Percentiles rank a stretch among this genome's conserved stretches.
Conservation (phyloP, 2,329 filamentous ascomycete genomes). For the Diaporthe ilicicola region DNA sequence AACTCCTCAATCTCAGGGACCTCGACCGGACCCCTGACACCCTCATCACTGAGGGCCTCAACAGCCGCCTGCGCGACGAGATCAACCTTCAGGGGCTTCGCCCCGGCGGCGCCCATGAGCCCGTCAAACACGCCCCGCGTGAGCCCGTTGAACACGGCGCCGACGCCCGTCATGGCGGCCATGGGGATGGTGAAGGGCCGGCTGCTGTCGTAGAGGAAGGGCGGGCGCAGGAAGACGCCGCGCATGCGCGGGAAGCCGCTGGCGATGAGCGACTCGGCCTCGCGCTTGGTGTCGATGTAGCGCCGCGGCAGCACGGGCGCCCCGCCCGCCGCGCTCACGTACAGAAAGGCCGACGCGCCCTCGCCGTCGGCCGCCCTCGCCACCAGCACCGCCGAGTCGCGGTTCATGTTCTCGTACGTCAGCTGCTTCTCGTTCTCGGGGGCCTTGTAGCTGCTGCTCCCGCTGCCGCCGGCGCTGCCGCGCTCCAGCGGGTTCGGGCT, state of each 20-base stretch:
- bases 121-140: slow-evolving; percentile 79
- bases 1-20: slow-evolving; percentile 82
- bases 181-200: slow-evolving; percentile 85
- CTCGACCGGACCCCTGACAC: slow-evolving; percentile 78
- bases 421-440: slow-evolving; percentile 77
- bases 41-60: slow-evolving; percentile 81
- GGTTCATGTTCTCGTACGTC: slow-evolving; percentile 98
- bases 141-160: slow-evolving; percentile 78
- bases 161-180: slow-evolving; percentile 78
- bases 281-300: slow-evolving; percentile 91
- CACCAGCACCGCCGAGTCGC: slow-evolving; percentile 84
- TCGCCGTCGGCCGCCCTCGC: slow-evolving; percentile 77
- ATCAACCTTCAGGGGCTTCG: slow-evolving; percentile 89
- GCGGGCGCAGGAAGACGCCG: slow-evolving; percentile 82
- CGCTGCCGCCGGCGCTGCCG: slow-evolving; percentile 65
- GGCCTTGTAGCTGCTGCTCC: slow-evolving; percentile 68
- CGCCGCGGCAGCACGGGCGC: slow-evolving; percentile 84
- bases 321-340: slow-evolving; percentile 87
- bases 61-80: slow-evolving; percentile 88
- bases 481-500: slow-evolving; percentile 74
- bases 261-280: slow-evolving; percentile 82
- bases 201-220: slow-evolving; percentile 88
- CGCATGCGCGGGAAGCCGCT: slow-evolving; percentile 78
- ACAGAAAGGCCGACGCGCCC: slow-evolving; percentile 74
- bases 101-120: slow-evolving; percentile 82